Evolutionary conservation across 495 filamentous ascomycete species (phyloP).

Genomic region (Penicillium argentinense): DNA sequence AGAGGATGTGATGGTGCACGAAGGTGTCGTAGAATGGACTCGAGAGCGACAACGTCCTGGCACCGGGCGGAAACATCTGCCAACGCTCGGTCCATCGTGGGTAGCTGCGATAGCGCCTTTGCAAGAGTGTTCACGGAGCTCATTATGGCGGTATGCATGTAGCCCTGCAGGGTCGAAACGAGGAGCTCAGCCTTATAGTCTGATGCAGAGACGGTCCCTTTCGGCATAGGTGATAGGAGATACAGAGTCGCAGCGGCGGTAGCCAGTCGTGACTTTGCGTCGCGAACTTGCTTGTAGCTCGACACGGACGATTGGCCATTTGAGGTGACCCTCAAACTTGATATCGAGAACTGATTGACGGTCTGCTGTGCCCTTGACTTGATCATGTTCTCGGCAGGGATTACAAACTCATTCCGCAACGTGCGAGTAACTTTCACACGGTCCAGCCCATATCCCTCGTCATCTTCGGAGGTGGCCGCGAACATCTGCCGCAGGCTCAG

Average conservation of each 20-base stretch:
- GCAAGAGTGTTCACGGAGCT: constrained; percentile 70
- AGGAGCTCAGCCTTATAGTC: constrained; percentile 64
- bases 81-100: constrained; percentile 78
- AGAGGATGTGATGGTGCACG: constrained; percentile 66
- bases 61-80: constrained; percentile 80
- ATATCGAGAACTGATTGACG: constrained; percentile 80
- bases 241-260: constrained; percentile 79
- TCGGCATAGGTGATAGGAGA: constrained; percentile 67
- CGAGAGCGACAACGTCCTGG: constrained; percentile 85
- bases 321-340: constrained; percentile 39
- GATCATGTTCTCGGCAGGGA: constrained; percentile 68
- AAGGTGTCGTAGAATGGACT: constrained; percentile 69
- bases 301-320: constrained; percentile 33
- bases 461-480: constrained; percentile 55
- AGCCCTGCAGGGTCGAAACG: constrained; percentile 74
- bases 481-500: constrained; percentile 72
- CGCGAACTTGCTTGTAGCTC: constrained; percentile 79
- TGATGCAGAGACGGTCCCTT: constrained; percentile 14
- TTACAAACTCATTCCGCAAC: constrained; percentile 64
- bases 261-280: constrained; percentile 67
- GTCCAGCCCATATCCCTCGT: constrained; percentile 76
- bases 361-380: constrained; percentile 72
- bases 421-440: constrained; percentile 66
- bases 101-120: constrained; percentile 73
- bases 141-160: constrained; percentile 73